Conservation (phyloP, 805 yeast species). For the Clavispora vitiphila region DNA sequence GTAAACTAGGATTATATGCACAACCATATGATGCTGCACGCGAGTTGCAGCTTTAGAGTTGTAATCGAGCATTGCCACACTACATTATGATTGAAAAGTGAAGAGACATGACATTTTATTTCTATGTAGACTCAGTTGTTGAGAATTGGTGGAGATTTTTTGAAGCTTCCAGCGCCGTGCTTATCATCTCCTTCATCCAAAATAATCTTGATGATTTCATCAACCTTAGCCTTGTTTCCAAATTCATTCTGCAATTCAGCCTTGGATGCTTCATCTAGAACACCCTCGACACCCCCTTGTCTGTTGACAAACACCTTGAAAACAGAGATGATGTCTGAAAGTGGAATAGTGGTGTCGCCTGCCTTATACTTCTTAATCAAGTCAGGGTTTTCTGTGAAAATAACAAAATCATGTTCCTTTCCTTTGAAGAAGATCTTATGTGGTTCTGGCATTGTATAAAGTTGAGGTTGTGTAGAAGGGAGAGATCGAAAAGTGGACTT, state of each 20-base stretch:
- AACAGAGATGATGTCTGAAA: conserved; percentile 56
- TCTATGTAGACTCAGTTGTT: not conserved
- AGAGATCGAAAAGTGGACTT: not conserved
- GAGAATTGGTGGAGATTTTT: not conserved
- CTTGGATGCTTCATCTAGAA: conserved; percentile 65
- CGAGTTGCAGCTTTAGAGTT: not conserved
- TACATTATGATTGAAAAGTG: no score
- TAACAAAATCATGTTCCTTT: conserved; percentile 53
- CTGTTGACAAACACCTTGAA: conserved; percentile 62
- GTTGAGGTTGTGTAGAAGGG: not conserved
- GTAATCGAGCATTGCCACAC: no score
- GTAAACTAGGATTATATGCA: not conserved
- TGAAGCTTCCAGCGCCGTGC: conserved; percentile 19
- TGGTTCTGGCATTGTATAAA: conserved; percentile 22
- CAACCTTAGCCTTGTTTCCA: conserved; percentile 46
- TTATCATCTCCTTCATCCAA: conserved; percentile 56
- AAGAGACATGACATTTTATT: not conserved
- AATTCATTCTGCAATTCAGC: conserved; percentile 63
- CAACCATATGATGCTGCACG: not conserved
- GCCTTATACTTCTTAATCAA: conserved; percentile 43
- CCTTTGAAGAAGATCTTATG: conserved; percentile 67
- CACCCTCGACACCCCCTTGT: conserved; percentile 69
- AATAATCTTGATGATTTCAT: conserved; percentile 56
- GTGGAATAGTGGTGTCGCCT: conserved; percentile 51
- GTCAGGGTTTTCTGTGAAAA: conserved; percentile 55